Evolutionary conservation across 345 rosid species (phyloP), one percentile per base, ranked within the genome.

Genomic region (Psidium guajava): DNA sequence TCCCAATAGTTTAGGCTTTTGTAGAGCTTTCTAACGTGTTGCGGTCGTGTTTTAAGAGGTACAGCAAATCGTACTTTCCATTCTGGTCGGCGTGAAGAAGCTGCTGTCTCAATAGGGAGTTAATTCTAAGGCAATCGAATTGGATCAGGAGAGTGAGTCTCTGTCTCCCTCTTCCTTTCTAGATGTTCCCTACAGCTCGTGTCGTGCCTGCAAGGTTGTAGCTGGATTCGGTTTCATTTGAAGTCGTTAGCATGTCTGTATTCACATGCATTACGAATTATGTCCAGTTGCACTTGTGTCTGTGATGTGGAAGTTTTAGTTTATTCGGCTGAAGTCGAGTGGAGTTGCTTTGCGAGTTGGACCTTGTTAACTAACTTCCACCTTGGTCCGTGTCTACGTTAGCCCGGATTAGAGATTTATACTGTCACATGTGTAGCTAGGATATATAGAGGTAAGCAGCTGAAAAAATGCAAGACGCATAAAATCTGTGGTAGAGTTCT

Each of bases 391-490:
- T 53, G 14, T 52, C 54, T 6, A 1, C 16, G 0, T 13, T 52
- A 14, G 6, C 16, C 54, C 18, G 5, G 20, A 15, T 53, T 5
- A 14, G 74, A 20, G 13, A 69, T 32, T 32, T 49, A 49, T 49
- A 7, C 49, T 9, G 51, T 49, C 94, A 86, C 92, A 95, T 0
- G 93, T 95, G 89, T 96, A 95, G 90, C 98, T 91, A 96, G 95
- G 92, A 93, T 93, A 91, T 93, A 93, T 85, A 96, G 91, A 73
- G 98, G 98, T 91, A 97, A 95, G 92, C 98, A 97, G 92, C 99
- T 97, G 98, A 6, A 85, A 85, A 92, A 87, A 89, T 87, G 90
- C 74, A 90, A 90, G 69, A 88, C 54, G 74, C 89, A 85, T 83
- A 86, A 86, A 91, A 82, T 27, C 20, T 82, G 16, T 52, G 42